These are phyloP conservation scores for Pisolithus albus DNA, from an alignment of 768 basidiomycete species.

Conservation along the genomic window DNA sequence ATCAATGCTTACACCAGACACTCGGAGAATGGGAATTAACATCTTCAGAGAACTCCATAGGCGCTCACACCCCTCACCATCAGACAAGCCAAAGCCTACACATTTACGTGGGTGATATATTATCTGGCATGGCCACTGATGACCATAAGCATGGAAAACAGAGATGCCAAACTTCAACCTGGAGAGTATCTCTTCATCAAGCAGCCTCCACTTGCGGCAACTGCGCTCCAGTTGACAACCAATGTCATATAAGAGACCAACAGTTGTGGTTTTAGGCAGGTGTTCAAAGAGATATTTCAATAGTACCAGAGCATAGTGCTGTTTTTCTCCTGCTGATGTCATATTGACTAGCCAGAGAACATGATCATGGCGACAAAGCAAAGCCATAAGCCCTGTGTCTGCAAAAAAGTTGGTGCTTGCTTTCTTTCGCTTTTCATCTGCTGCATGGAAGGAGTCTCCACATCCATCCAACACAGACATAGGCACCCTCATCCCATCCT, in stretches of 20 bases:
- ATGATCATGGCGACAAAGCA: conserved; percentile 13
- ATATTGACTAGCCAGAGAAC: conserved; percentile 9
- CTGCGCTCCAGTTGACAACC: no score
- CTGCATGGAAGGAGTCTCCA: conserved; percentile 22
- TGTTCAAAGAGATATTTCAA: background rate
- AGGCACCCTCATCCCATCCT: conserved; percentile 21
- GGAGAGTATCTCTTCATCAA: no score
- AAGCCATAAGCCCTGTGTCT: conserved; percentile 13
- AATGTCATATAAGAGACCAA: no score
- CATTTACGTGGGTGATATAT: conserved; percentile 28
- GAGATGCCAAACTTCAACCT: conserved; percentile 19
- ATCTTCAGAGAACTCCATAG: conserved; percentile 24
- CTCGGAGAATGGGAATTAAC: conserved; percentile 13
- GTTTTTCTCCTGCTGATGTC: no score
- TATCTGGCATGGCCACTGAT: conserved; percentile 31
- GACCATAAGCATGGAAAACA: conserved; percentile 32
- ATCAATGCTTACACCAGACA: conserved; percentile 14
- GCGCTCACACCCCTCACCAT: conserved; percentile 32
- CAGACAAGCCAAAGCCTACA: conserved; percentile 25
- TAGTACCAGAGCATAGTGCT: background rate
- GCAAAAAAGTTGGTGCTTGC: conserved; percentile 13
- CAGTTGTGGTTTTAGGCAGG: no score
- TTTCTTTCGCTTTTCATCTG: conserved; percentile 9
- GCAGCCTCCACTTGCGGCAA: no score
- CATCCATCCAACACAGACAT: conserved; percentile 28